Evolutionary conservation across 768 basidiomycete genomes (phyloP).

Genomic region (Lactifluus rugatus): DNA sequence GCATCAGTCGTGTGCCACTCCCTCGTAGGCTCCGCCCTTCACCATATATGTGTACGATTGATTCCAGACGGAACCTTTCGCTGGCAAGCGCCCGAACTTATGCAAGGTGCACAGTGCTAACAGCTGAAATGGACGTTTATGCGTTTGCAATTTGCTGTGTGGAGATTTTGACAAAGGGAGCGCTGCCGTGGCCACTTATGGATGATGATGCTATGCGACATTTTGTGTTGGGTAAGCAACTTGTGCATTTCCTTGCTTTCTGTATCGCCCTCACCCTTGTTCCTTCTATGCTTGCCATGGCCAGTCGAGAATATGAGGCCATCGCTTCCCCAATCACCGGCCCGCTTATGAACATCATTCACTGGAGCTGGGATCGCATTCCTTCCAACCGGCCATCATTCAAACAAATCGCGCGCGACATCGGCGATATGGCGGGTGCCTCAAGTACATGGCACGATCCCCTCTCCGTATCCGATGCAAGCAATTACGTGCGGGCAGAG

Average conservation of each 20-base stretch:
- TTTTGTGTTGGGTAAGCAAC: conserved; percentile 38
- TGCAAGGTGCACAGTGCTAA: conserved; percentile 41
- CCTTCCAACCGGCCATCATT: conserved; percentile 46
- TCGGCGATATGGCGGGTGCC: conserved; percentile 32
- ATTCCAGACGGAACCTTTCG: conserved; percentile 42
- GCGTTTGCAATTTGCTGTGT: conserved; percentile 58
- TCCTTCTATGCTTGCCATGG: conserved; percentile 13
- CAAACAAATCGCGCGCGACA: conserved; percentile 33
- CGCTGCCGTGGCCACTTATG: conserved; percentile 45
- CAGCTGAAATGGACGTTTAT: conserved; percentile 54
- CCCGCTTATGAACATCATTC: conserved; percentile 37
- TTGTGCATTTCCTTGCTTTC: neutral
- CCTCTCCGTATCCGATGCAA: conserved; percentile 58
- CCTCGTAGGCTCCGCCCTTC: conserved; percentile 23
- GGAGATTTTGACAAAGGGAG: conserved; percentile 54
- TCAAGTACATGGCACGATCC: conserved; percentile 36
- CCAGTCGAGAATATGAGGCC: conserved; percentile 22
- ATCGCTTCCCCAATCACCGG: conserved; percentile 33
- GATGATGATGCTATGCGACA: conserved; percentile 43
- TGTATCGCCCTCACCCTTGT: neutral
- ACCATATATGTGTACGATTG: conserved; percentile 8
- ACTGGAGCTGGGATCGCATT: conserved; percentile 46
- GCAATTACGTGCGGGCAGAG: conserved; percentile 70
- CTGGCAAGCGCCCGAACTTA: conserved; percentile 65
- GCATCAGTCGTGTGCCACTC: conserved; percentile 40